Evolutionary conservation across 2,329 filamentous ascomycete genomes (phyloP), one percentile per base, ranked within the genome.

Genomic region (Dryadomyces quercivorus): DNA sequence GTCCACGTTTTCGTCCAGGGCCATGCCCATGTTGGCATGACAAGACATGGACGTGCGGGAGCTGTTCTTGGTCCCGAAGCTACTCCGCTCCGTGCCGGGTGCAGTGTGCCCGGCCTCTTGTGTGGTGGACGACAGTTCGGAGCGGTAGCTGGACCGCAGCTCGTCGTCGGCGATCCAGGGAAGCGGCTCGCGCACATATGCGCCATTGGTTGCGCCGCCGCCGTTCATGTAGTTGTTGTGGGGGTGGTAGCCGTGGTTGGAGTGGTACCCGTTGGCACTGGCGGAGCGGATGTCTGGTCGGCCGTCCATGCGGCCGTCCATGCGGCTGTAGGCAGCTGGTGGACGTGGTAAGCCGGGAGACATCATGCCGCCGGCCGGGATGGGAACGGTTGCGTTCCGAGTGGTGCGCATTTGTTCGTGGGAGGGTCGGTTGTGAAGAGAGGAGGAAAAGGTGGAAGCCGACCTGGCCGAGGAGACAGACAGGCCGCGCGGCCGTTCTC

Each of bases 1-100:
- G 36, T 40, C 36, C 36, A 12, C 9, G 36, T 40, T 3, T 40
- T 82, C 80, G 57, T 78, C 73, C 15, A 71, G 67, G 43, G 65
- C 68, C 59, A 72, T 67, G 53, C 61, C 64, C 45, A 60, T 63
- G 42, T 57, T 60, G 48, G 61, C 68, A 59, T 73, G 73, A 67
- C 75, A 76, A 58, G 74, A 93, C 44, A 64, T 59, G 6, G 65
- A 66, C 70, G 71, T 85, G 53, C 84, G 75, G 1, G 86, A 90
- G 71, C 86, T 94, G 57, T 82, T 81, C 61, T 87, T 89, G 3
- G 89, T 93, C 59, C 85, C 67, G 51, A 93, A 76, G 64, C 90
- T 95, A 66, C 88, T 94, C 58, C 88, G 78, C 64, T 92, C 88
- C 1, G 88, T 94, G n/a, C 84, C 81, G 5, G 67, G 46, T 6